Conservation (phyloP, 805 yeast species). For the Lipomyces starkeyi region DNA sequence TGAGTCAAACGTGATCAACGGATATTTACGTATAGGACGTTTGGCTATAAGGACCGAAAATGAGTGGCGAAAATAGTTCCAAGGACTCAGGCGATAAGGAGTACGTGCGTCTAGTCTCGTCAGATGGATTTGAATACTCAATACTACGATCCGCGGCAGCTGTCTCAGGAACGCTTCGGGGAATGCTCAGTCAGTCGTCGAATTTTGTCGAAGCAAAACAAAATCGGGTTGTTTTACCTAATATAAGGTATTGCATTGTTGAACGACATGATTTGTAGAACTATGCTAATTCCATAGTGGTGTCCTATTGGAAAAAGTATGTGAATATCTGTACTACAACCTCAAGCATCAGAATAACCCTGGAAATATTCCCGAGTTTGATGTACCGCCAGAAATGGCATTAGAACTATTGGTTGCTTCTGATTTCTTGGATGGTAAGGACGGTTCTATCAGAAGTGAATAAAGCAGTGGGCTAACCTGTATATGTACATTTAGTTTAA, state of each 20-base stretch:
- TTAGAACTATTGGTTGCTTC: conserved; percentile 91
- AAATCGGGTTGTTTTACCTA: conserved; percentile 60
- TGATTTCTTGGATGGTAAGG: conserved; percentile 70
- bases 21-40: background rate
- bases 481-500: background rate
- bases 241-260: conserved; percentile 49
- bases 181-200: conserved; percentile 55
- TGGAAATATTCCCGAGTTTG: conserved; percentile 76
- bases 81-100: conserved; percentile 21
- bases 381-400: conserved; percentile 92
- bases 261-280: background rate
- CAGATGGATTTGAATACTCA: conserved; percentile 69
- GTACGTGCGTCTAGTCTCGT: conserved; percentile 71
- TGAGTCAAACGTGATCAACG: background rate
- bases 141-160: conserved; percentile 76
- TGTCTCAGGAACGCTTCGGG: conserved; percentile 67
- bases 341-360: conserved; percentile 58
- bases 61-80: conserved; percentile 10
- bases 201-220: conserved; percentile 65
- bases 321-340: conserved; percentile 83
- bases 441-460: background rate
- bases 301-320: conserved; percentile 73
- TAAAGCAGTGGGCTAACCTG: background rate
- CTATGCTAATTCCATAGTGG: conserved; percentile 52
- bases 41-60: background rate